Conservation (phyloP, 31 red algal species). For the Endocladia muricata region DNA sequence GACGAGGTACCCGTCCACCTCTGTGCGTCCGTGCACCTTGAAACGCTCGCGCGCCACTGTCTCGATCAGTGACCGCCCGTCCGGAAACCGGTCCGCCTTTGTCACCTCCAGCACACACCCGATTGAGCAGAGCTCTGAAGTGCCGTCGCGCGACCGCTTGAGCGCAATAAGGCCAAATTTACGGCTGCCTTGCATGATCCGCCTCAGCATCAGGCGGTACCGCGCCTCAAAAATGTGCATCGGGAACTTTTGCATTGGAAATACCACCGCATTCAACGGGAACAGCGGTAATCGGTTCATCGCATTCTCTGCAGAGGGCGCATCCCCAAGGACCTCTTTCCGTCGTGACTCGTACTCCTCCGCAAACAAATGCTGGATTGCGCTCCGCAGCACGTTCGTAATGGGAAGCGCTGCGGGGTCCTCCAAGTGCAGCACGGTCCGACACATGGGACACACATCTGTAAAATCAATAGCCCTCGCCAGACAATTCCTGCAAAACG, state of each 20-base stretch:
- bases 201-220: slow-evolving; percentile 72
- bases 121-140: slow-evolving; percentile 33
- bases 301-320: slow-evolving; percentile 38
- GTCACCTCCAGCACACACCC: slow-evolving; percentile 73
- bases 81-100: slow-evolving; percentile 44
- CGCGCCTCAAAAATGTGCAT: slow-evolving; percentile 82
- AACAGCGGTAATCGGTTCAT: slow-evolving; percentile 67
- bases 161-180: slow-evolving; percentile 71
- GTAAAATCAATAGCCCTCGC: slow-evolving; percentile 53
- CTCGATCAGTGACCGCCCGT: slow-evolving; percentile 70
- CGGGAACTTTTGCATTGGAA: slow-evolving; percentile 62
- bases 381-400: slow-evolving; percentile 40
- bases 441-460: slow-evolving; percentile 64
- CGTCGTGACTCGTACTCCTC: slow-evolving; percentile 40
- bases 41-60: slow-evolving; percentile 62
- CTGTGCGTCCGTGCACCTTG: slow-evolving; percentile 20
- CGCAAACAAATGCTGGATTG: slow-evolving; percentile 51
- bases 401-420: slow-evolving; percentile 50
- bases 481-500: slow-evolving; percentile 67
- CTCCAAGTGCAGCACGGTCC: slow-evolving; percentile 54
- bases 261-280: slow-evolving; percentile 55
- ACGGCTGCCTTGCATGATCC: slow-evolving; percentile 63
- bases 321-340: slow-evolving; percentile 35
- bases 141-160: slow-evolving; percentile 25
- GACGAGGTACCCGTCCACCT: slow-evolving; percentile 73